phyloP scores from a whole-genome alignment of 2,329 filamentous ascomycete species.

The Corinectria fuckeliana region DNA sequence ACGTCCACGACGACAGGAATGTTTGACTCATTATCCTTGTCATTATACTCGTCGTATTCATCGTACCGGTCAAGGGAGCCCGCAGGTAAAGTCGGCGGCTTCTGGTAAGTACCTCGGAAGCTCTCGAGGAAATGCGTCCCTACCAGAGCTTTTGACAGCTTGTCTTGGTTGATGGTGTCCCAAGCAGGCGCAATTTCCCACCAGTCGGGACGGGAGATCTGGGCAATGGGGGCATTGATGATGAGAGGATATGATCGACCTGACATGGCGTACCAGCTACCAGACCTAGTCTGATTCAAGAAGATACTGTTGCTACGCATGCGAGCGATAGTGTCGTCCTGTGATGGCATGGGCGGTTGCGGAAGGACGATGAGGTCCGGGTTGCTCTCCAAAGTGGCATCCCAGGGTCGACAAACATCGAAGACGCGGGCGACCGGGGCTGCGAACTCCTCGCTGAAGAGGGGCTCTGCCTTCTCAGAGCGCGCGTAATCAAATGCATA shows the following conservation, averaged over 20 bases:
- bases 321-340: constrained; percentile 56
- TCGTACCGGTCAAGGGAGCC: constrained; percentile 34
- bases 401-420: constrained; percentile 79
- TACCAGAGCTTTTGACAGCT: constrained; percentile 67
- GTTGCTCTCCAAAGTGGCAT: constrained; percentile 67
- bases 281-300: constrained; percentile 84
- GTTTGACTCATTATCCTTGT: constrained; percentile 44
- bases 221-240: constrained; percentile 65
- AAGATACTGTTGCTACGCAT: constrained; percentile 73
- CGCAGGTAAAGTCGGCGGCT: constrained; percentile 48
- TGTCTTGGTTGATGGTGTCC: constrained; percentile 50
- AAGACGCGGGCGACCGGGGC: constrained; percentile 88
- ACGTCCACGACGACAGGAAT: constrained; percentile 38
- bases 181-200: constrained; percentile 51
- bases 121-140: constrained; percentile 73
- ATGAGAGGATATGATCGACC: constrained; percentile 86
- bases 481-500: constrained; percentile 77
- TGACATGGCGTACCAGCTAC: constrained; percentile 93
- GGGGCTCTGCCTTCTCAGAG: constrained; percentile 56
- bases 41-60: constrained; percentile 33
- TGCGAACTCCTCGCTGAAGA: constrained; percentile 73
- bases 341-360: constrained; percentile 74
- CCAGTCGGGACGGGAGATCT: constrained; percentile 54
- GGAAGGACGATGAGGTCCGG: constrained; percentile 84
- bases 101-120: constrained; percentile 40